Base-by-base conservation (phyloP, 192 early-diverging fungal species). In the Pilaira anomala region DNA sequence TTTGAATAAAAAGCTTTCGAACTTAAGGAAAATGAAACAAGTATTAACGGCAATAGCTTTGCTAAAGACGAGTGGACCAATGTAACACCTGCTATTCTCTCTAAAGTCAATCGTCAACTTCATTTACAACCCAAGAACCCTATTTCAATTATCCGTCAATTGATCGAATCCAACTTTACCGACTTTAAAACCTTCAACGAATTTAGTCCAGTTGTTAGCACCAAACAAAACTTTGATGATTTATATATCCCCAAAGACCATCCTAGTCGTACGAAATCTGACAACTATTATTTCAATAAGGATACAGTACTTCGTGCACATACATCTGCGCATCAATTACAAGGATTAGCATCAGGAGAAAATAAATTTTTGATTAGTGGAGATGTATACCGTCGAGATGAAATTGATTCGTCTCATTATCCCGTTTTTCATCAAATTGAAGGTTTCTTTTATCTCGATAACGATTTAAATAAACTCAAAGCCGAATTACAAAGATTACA, bases 351-450 rank as follows among this genome's bases (percentile, higher is more conserved):
- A 3, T 83, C 79, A 1, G 83, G 84, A 0, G 76, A 79, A 13
- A 74, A 83, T 42, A 86, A 87, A 57, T 83, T 93, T 66, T 78
- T 98, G 21, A 83, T 97, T n/a, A 91, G 91, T n/a, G 97, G 93
- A 5, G 97, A 98, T 76, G 95, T 97, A 7, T 98, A 97, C 76
- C 75, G 97, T 12, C 84, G 95, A 26, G 97, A 98, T 67, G 97
- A 98, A 68, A 95, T 98, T 62, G 95, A 98, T 66, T 80, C 87
- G 5, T 89, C 83, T 58, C 97, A 98, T 67, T 98, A 97, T 72
- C 97, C 97, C 0, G 93, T 93, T 4, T 98, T 98, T 72, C 97
- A 98, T 66, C 97, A 98, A 72, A 96, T 98, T 88, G 97, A 98
- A 65, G 97, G 94, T 7, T 87, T 95, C 29, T 85, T 88, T 41